Base-by-base conservation (phyloP, 2,329 filamentous ascomycete species). In the Ambrosiella beaveri region DNA sequence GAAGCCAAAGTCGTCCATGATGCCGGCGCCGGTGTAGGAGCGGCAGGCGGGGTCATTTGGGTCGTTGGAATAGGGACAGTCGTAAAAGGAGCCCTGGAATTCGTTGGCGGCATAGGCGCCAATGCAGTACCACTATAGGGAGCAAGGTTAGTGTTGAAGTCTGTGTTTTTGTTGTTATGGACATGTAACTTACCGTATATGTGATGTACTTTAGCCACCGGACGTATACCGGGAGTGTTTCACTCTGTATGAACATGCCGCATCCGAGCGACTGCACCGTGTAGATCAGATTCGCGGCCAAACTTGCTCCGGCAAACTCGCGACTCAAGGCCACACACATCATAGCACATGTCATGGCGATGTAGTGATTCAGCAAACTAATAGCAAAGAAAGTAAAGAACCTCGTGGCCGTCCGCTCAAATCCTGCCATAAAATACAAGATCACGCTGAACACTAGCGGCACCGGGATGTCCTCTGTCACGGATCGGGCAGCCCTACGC, bases 381-480 rank as follows among this genome's bases (percentile, higher is more conserved):
- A 88, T 74, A 2, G 75, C 72, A 62, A 89, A 84, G 70, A 88
- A 90, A 0, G 76, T 81, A 59, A 90, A 82, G 67, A 88, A 89
- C 57, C 84, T 79, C 1, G 65, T 68, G 0, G 75, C 78, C 7
- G 82, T 76, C 2, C 75, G 73, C 52, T 85, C 79, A 63, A 88
- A 86, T 0, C 84, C 85, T 6, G 81, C 79, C 82, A 89, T 88
- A 66, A 87, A 89, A 67, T 89, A 90, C 65, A 82, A 83, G 7
- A 89, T 82, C 1, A 81, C 69, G 5, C 81, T 81, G 65, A 84
- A 89, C 2, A 88, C 66, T 13, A 88, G 74, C 0, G 85, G 85
- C 1, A 88, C 84, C 0, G 84, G 83, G 0, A 89, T 65, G 64
- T 89, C 85, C 65, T 90, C 85, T 0, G 84, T 80, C 1, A 82